A percentile compares a stretch with the other conserved stretches of the same genome.
phyloP scores from a whole-genome alignment of 2,329 filamentous ascomycete species.

The Neofusicoccum sp. region DNA sequence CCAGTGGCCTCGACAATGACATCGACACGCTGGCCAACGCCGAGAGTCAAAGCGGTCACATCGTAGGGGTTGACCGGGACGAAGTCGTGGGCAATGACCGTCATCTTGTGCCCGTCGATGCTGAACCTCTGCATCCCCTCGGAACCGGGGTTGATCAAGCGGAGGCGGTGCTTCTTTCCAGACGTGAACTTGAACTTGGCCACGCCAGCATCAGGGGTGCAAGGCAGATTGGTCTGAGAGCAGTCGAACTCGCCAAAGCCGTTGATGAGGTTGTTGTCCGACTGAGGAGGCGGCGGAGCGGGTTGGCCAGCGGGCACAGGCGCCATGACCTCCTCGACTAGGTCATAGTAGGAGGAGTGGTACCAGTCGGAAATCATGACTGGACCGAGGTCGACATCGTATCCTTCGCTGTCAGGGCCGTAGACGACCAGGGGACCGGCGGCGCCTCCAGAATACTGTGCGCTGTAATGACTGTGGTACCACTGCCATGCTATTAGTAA shows the following conservation, averaged over 20 bases:
- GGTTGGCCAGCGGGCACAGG: constrained; percentile 26
- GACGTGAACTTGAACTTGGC: constrained; percentile 40
- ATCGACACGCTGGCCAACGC: constrained; percentile 44
- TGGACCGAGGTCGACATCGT: constrained; percentile 30
- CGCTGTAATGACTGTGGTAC: constrained; percentile 27
- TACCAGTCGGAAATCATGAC: constrained; percentile 28
- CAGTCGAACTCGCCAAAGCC: constrained; percentile 31
- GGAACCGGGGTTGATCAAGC: constrained; percentile 44
- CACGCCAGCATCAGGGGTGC: constrained; percentile 24
- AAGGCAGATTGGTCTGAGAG: constrained; percentile 26
- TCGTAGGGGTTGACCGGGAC: constrained; percentile 43
- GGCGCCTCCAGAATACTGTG: constrained; percentile 30
- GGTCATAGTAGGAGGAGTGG: constrained; percentile 24
- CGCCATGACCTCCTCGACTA: constrained; percentile 22
- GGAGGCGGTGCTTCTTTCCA: constrained; percentile 42
- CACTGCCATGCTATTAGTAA: background rate
- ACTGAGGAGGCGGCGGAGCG: constrained; percentile 20
- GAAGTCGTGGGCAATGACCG: constrained; percentile 44
- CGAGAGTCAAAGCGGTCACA: constrained; percentile 39
- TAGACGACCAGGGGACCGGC: constrained; percentile 30
- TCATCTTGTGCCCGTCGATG: constrained; percentile 45
- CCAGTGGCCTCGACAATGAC: constrained; percentile 37
- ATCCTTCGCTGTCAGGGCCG: constrained; percentile 25
- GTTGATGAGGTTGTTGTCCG: constrained; percentile 31
- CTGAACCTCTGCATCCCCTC: constrained; percentile 43